Conservation (phyloP, 2,329 filamentous ascomycete genomes). For the Ascosphaera apis region DNA sequence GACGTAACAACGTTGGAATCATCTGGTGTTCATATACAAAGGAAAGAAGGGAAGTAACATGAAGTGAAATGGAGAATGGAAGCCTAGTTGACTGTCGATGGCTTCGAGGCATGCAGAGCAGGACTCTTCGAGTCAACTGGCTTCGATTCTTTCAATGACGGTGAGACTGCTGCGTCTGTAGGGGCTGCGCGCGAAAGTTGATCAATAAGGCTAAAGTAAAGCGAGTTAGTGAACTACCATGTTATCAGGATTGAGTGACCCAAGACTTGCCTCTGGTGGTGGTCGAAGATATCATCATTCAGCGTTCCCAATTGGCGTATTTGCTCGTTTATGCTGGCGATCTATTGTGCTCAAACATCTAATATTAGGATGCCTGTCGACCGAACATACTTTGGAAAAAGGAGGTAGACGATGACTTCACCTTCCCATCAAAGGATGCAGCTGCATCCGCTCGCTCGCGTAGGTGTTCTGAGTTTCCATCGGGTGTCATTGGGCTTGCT, state of each 20-base stretch:
- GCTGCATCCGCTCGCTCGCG: neutral
- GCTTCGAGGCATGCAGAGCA: neutral
- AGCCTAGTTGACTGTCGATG: neutral
- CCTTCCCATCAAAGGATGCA: constrained; percentile 1
- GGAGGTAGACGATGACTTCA: constrained; percentile 2
- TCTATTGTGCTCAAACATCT: constrained; percentile 13
- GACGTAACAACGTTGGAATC: too few relatives aligned
- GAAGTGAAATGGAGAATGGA: neutral
- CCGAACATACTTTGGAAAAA: constrained; percentile 3
- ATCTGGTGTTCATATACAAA: too few relatives aligned
- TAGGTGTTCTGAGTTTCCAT: neutral
- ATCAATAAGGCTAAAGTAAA: neutral
- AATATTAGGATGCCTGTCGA: constrained; percentile 5
- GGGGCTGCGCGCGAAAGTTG: neutral
- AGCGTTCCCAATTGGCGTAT: constrained; percentile 22
- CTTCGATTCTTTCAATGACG: neutral
- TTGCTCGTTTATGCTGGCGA: constrained; percentile 25
- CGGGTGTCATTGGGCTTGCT: neutral
- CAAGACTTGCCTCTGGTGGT: constrained; percentile 18
- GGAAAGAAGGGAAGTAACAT: too few relatives aligned
- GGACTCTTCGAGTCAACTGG: neutral
- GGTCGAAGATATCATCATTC: constrained; percentile 22
- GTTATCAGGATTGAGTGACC: too few relatives aligned
- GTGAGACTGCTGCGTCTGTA: neutral
- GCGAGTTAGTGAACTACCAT: too few relatives aligned